These are phyloP conservation scores for Terfezia claveryi DNA, from an alignment of 495 filamentous ascomycete genomes.

Conservation along the genomic window DNA sequence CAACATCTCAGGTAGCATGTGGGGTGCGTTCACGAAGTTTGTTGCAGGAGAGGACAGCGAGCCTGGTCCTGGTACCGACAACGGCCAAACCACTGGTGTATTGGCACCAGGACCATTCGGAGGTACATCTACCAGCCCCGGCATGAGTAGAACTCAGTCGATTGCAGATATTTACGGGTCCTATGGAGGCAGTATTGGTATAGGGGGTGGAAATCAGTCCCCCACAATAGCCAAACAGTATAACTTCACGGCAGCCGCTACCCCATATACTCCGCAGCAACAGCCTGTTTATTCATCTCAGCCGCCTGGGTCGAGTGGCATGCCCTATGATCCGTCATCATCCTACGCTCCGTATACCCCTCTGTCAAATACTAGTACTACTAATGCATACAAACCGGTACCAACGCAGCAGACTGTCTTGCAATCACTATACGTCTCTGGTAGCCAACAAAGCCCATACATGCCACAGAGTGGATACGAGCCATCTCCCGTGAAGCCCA, in stretches of 20 bases:
- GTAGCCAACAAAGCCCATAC: not conserved
- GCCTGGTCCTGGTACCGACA: slow-evolving; percentile 31
- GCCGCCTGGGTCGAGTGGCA: not conserved
- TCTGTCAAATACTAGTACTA: not conserved
- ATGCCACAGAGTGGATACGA: slow-evolving; percentile 5
- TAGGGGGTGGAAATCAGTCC: not conserved
- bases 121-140: slow-evolving; percentile 54
- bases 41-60: slow-evolving; percentile 74
- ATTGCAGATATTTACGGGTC: slow-evolving; percentile 49
- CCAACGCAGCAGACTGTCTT: not conserved
- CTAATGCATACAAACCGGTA: not conserved
- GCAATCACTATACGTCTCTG: slow-evolving; percentile 2
- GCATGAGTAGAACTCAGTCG: slow-evolving; percentile 60
- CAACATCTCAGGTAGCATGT: slow-evolving; percentile 70
- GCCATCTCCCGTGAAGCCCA: not conserved
- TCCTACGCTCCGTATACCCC: no score
- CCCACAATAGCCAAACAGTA: not conserved
- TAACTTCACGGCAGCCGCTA: no score
- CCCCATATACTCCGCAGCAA: no score
- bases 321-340: not conserved
- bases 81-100: not conserved
- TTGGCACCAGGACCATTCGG: slow-evolving; percentile 48
- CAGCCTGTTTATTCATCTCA: no score
- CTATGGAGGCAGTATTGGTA: slow-evolving; percentile 2
- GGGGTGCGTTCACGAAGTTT: slow-evolving; percentile 82